These are phyloP conservation scores for Colletotrichum chlorophyti DNA, from an alignment of 2,329 filamentous ascomycete genomes.

Conservation along the genomic window DNA sequence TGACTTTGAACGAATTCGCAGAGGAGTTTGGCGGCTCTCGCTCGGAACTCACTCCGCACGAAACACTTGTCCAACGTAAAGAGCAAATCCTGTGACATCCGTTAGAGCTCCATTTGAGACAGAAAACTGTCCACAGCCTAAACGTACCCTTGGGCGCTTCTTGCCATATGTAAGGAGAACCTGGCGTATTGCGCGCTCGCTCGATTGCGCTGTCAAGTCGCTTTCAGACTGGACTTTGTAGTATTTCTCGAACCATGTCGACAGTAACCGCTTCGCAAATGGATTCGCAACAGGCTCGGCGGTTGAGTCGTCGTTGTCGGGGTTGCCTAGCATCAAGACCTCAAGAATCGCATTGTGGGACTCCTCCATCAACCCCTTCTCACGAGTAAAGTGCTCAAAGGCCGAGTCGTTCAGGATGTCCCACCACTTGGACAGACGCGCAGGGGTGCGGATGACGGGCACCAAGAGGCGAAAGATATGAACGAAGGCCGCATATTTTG, in stretches of 20 bases:
- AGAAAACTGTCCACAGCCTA: no score
- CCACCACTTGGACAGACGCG: conserved; percentile 76
- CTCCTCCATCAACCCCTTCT: conserved; percentile 64
- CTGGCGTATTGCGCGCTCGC: conserved; percentile 57
- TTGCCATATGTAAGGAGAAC: conserved; percentile 69
- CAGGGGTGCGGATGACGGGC: conserved; percentile 67
- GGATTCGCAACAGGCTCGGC: conserved; percentile 47
- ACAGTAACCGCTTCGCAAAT: conserved; percentile 63
- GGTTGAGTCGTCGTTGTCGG: conserved; percentile 56
- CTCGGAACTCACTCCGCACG: conserved; percentile 67
- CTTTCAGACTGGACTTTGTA: conserved; percentile 36
- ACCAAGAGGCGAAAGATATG: conserved; percentile 69
- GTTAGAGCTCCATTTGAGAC: conserved; percentile 23
- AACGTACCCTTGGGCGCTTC: conserved; percentile 64
- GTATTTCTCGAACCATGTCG: conserved; percentile 61
- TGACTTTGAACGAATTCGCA: conserved; percentile 77
- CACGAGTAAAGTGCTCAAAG: conserved; percentile 33
- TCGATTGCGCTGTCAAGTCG: conserved; percentile 47
- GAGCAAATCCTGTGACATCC: conserved; percentile 65
- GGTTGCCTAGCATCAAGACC: conserved; percentile 68
- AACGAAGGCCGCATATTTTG: conserved; percentile 72
- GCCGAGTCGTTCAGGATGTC: conserved; percentile 65
- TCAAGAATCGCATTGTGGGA: conserved; percentile 69
- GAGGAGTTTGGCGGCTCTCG: conserved; percentile 70
- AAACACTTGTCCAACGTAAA: conserved; percentile 70